Evolutionary conservation across 768 basidiomycete genomes (phyloP).

Genomic region (Lactarius indigo): DNA sequence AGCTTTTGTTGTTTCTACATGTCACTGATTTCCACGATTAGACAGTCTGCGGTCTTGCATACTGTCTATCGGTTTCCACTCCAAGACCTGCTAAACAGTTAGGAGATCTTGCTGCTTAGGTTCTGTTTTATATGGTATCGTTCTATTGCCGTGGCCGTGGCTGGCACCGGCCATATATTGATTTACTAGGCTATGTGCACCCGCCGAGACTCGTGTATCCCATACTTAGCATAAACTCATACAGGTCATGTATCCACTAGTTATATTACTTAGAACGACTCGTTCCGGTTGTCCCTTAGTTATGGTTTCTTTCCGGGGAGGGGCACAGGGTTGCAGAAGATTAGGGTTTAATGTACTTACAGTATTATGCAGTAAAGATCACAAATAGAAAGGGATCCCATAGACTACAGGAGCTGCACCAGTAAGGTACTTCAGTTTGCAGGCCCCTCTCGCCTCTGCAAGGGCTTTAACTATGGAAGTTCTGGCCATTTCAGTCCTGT

Average conservation of each 20-base stretch:
- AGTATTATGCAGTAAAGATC: constrained; percentile 3
- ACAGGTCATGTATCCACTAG: background rate
- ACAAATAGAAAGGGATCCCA: constrained; percentile 90
- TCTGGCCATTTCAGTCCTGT: constrained; percentile 26
- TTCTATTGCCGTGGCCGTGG: background rate
- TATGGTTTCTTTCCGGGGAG: background rate
- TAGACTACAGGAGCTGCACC: constrained; percentile 95
- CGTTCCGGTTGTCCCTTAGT: background rate
- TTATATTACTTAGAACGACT: background rate
- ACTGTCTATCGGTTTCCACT: constrained; percentile 3
- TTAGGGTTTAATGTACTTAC: background rate
- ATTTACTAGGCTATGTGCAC: background rate
- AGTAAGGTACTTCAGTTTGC: constrained; percentile 90
- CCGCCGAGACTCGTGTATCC: background rate
- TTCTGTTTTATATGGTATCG: no score
- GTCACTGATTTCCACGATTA: background rate
- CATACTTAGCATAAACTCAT: background rate
- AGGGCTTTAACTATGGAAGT: constrained; percentile 72
- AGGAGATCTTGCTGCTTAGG: background rate
- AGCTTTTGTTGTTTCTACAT: background rate
- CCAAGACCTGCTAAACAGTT: background rate
- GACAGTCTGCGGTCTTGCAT: constrained; percentile 4
- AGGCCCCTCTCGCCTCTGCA: constrained; percentile 70
- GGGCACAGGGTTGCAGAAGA: background rate
- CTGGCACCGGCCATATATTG: background rate